phyloP scores from a whole-genome alignment of 2,329 filamentous ascomycete genomes.

The Magnaporthiopsis poae region DNA sequence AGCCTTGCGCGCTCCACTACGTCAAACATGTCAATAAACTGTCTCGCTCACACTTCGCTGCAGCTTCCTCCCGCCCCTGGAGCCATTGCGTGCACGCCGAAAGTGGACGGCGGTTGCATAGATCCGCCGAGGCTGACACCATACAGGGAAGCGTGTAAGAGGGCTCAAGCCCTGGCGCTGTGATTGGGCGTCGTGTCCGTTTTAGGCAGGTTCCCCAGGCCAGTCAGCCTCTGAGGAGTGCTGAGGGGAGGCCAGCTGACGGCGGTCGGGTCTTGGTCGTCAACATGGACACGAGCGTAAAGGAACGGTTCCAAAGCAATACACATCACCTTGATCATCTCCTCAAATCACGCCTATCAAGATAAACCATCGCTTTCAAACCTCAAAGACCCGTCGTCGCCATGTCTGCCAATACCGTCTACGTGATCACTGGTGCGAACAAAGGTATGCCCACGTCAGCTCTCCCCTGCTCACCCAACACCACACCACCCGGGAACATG shows the following conservation, averaged over 20 bases:
- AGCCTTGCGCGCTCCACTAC: too few species aligned
- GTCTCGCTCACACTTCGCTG: too few species aligned
- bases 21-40: too few species aligned
- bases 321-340: not conserved
- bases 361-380: not conserved
- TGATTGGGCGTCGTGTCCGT: conserved; percentile 7
- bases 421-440: conserved; percentile 22
- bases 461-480: not conserved
- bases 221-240: too few species aligned
- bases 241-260: not conserved
- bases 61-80: too few species aligned
- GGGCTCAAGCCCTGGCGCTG: conserved; percentile 5
- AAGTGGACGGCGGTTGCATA: too few species aligned
- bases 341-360: not conserved
- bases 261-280: not conserved
- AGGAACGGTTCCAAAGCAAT: too few species aligned
- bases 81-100: too few species aligned
- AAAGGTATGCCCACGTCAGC: conserved; percentile 14
- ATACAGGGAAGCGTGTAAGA: conserved; percentile 5
- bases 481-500: too few species aligned
- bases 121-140: too few species aligned
- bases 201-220: conserved; percentile 6
- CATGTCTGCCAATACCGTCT: conserved; percentile 19
- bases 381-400: not conserved
- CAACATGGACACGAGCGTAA: not conserved